These are phyloP conservation scores for Pyrrhoderma lamaoense DNA, from an alignment of 1,284 basidiomycete species.

Conservation along the genomic window DNA sequence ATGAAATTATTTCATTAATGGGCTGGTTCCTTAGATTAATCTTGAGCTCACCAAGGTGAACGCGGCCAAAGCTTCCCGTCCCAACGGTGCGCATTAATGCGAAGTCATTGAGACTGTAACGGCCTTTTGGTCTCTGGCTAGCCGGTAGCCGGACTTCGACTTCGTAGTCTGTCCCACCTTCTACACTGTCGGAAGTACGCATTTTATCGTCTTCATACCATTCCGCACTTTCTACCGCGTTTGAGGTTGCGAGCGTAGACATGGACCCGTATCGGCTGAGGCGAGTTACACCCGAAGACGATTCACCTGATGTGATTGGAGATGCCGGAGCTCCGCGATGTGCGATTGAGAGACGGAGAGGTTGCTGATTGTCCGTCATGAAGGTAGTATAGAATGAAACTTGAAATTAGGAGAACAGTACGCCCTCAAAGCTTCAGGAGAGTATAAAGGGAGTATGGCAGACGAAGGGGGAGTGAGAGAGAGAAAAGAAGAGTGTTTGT, in stretches of 20 bases:
- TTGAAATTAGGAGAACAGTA: too few relatives aligned
- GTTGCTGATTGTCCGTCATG: not conserved
- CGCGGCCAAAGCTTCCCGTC: conserved; percentile 91
- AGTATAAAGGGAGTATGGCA: too few relatives aligned
- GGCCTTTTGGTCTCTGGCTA: conserved; percentile 46
- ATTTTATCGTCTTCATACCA: conserved; percentile 15
- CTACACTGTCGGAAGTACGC: not conserved
- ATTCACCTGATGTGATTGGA: conserved; percentile 14
- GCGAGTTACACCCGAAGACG: conserved; percentile 15
- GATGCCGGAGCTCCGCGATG: conserved; percentile 6
- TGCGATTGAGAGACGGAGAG: conserved; percentile 4
- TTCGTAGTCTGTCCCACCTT: not conserved
- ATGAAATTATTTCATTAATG: too few relatives aligned
- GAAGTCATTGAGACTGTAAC: conserved; percentile 66
- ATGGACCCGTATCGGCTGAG: conserved; percentile 15
- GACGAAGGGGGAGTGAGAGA: too few relatives aligned
- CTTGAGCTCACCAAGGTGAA: conserved; percentile 69
- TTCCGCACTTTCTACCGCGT: conserved; percentile 8
- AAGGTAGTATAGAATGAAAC: too few relatives aligned
- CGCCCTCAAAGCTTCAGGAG: too few relatives aligned
- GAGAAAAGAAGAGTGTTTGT: too few relatives aligned
- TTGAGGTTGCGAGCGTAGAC: conserved; percentile 16
- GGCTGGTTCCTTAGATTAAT: too few relatives aligned
- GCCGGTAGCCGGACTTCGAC: conserved; percentile 10
- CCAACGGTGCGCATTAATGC: conserved; percentile 76